A percentile compares a stretch with the other conserved stretches of the same genome.
phyloP scores from a whole-genome alignment of 2,329 filamentous ascomycete genomes.

The Cercospora canescens region DNA sequence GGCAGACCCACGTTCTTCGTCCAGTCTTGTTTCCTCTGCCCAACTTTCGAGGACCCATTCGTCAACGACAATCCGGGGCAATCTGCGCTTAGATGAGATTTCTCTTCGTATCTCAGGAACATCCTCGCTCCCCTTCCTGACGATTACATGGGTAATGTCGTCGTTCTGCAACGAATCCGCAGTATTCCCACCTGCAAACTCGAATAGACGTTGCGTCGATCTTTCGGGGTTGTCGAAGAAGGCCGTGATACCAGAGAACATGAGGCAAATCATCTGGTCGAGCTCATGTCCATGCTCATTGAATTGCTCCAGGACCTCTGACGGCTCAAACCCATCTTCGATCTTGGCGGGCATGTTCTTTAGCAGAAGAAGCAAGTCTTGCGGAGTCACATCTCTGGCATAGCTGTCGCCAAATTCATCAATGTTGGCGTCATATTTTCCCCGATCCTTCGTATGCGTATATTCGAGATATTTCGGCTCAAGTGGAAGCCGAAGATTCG shows the following conservation, averaged over 20 bases:
- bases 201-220: constrained; percentile 34
- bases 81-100: constrained; percentile 32
- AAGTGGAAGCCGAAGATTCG: constrained; percentile 63
- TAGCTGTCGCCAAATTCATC: constrained; percentile 86
- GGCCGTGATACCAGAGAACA: constrained; percentile 52
- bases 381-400: constrained; percentile 63
- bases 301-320: constrained; percentile 57
- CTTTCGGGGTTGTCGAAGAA: constrained; percentile 46
- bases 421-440: constrained; percentile 60
- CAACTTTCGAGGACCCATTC: constrained; percentile 81
- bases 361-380: constrained; percentile 61
- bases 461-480: constrained; percentile 73
- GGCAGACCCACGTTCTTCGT: constrained; percentile 63
- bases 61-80: constrained; percentile 69
- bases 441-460: constrained; percentile 57
- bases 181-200: constrained; percentile 68
- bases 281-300: constrained; percentile 58
- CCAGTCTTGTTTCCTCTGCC: constrained; percentile 73
- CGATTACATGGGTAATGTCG: constrained; percentile 70
- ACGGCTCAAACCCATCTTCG: constrained; percentile 44
- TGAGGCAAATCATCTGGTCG: constrained; percentile 50
- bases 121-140: constrained; percentile 47
- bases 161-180: constrained; percentile 52
- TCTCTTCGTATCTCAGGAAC: constrained; percentile 25
- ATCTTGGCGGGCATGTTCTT: constrained; percentile 54